Evolutionary conservation across 805 yeast species (phyloP).

Genomic region (Spathaspora gorwiae): DNA sequence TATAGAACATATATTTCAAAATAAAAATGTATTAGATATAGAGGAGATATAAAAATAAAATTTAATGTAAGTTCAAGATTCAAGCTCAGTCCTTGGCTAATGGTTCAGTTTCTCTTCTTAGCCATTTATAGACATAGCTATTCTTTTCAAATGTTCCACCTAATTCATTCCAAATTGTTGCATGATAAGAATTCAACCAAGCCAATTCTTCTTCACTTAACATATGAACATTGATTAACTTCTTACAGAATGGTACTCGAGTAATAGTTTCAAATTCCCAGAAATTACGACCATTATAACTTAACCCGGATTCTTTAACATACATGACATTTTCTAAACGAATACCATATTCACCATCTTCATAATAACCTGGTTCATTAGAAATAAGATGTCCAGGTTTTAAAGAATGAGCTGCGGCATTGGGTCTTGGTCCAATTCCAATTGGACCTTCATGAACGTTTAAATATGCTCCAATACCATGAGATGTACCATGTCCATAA

Average conservation of each 20-base stretch:
- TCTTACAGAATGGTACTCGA: slow-evolving; percentile 71
- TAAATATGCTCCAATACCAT: slow-evolving; percentile 58
- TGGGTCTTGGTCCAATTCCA: slow-evolving; percentile 54
- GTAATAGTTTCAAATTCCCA: slow-evolving; percentile 81
- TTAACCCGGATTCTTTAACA: slow-evolving; percentile 36
- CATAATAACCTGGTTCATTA: slow-evolving; percentile 62
- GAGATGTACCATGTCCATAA: slow-evolving; percentile 63
- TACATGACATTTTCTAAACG: slow-evolving; percentile 51
- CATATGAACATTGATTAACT: slow-evolving; percentile 58
- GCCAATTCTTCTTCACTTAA: slow-evolving; percentile 56
- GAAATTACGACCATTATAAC: slow-evolving; percentile 52
- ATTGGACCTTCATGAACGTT: slow-evolving; percentile 63
- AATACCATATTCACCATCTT: slow-evolving; percentile 57
- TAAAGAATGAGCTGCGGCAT: slow-evolving; percentile 40
- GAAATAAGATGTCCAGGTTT: slow-evolving; percentile 53
- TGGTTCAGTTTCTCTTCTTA: slow-evolving; percentile 43
- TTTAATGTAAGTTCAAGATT: no score
- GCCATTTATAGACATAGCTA: slow-evolving; percentile 43
- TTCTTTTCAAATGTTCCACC: slow-evolving; percentile 31
- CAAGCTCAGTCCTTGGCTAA: slow-evolving; percentile 4
- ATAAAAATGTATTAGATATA: no score
- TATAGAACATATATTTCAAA: no score
- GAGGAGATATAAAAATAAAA: no score
- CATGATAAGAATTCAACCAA: slow-evolving; percentile 70
- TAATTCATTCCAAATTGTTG: slow-evolving; percentile 49